These are phyloP conservation scores for Trametes cingulata DNA, from an alignment of 768 basidiomycete genomes.

Conservation along the genomic window DNA sequence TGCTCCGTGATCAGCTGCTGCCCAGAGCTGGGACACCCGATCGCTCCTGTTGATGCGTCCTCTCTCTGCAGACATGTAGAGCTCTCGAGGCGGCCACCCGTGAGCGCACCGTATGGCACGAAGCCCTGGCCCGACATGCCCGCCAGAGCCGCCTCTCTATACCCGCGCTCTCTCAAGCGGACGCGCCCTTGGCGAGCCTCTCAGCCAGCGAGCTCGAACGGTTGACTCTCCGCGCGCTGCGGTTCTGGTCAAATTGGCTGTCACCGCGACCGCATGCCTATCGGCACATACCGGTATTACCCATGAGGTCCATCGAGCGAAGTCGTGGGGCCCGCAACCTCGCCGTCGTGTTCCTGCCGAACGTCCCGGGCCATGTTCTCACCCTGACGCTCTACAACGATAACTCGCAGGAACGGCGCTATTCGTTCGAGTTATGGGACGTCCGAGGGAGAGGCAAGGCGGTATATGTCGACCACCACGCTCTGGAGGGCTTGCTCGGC, in stretches of 20 bases:
- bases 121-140: constrained; percentile 44
- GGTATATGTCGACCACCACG: constrained; percentile 40
- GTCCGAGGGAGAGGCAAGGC: constrained; percentile 33
- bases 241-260: constrained; percentile 52
- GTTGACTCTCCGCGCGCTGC: constrained; percentile 40
- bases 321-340: constrained; percentile 38
- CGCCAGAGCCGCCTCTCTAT: constrained; percentile 47
- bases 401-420: constrained; percentile 25
- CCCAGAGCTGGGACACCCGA: neutral
- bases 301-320: constrained; percentile 25
- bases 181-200: constrained; percentile 38
- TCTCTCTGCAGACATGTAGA: constrained; percentile 45
- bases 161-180: constrained; percentile 39
- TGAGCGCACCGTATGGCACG: constrained; percentile 52
- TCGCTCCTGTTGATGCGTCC: neutral
- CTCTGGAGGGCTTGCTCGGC: constrained; percentile 36
- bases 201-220: constrained; percentile 47
- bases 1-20: neutral
- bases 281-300: constrained; percentile 24
- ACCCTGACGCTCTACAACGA: constrained; percentile 39
- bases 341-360: constrained; percentile 50
- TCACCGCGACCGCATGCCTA: constrained; percentile 38
- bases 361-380: constrained; percentile 44
- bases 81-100: constrained; percentile 43
- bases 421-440: constrained; percentile 61